Evolutionary conservation across 2,329 filamentous ascomycete species (phyloP), one percentile per base, ranked within the genome.

Genomic region (Camptophora hylomeconis): DNA sequence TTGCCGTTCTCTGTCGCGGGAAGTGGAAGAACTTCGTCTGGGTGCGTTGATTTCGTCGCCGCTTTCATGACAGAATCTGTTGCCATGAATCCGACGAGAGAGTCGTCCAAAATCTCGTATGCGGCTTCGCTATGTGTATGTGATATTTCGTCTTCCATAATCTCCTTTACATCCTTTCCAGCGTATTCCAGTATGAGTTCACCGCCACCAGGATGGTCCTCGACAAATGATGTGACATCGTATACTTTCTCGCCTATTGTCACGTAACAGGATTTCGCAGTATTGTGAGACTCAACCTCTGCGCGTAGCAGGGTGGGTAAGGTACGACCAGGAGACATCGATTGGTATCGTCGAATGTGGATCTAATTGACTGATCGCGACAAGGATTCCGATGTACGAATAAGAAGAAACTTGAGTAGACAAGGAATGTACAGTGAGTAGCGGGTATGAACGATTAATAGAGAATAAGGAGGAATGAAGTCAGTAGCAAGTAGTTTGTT

Each of bases 21-120:
- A 26, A 71, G 53, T 15, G 67, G 67, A 6, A 71, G 45, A 16
- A 72, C 65, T 22, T 61, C 54, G 35, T 54, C 59, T 2, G 62
- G 61, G 30, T 57, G 55, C 14, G 52, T 40, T 45, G 61, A 63
- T 36, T 66, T 55, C 24, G 56, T 56, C 7, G 58, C 63, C 15
- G 56, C 53, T 27, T 71, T 61, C 28, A 67, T 53, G 4, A 67
- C 52, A 37, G 72, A 66, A 20, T 75, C 65, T 2, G 68, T 68
- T 4, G 67, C 65, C 18, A 94, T 61, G 47, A 92, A 92, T 10
- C 83, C 89, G 36, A 95, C 66, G 10, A 87, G 67, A 24, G 72
- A 78, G 21, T 95, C 89, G 24, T 92, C 81, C 15, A 98, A 66
- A 9, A 95, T 80, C 46, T 95, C 87, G 56, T 94, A 98, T n/a